A percentile compares a stretch with the other conserved stretches of the same genome.
phyloP scores from a whole-genome alignment of 2,329 filamentous ascomycete genomes.

The Sporothrix mexicana region DNA sequence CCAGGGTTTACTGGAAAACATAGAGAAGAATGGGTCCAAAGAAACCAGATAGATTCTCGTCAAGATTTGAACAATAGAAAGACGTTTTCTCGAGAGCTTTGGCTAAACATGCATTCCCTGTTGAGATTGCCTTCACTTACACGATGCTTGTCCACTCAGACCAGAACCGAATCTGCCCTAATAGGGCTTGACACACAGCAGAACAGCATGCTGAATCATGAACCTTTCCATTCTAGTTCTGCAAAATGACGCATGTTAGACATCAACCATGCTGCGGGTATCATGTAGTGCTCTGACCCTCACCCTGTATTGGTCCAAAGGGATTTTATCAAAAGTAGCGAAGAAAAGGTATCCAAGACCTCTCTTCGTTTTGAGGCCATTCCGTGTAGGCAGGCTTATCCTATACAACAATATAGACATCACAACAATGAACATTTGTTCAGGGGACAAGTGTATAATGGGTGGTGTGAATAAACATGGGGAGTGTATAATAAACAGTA shows the following conservation, averaged over 20 bases:
- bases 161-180: background rate
- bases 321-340: too few relatives aligned
- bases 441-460: background rate
- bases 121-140: background rate
- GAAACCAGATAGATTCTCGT: background rate
- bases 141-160: background rate
- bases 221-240: too few relatives aligned
- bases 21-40: constrained; percentile 8
- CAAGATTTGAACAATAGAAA: background rate
- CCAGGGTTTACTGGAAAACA: too few relatives aligned
- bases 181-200: background rate
- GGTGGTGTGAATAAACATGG: constrained; percentile 1
- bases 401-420: background rate
- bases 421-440: background rate
- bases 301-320: too few relatives aligned
- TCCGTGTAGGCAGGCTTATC: background rate
- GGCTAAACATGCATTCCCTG: background rate
- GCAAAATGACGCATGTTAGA: too few relatives aligned
- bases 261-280: too few relatives aligned
- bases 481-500: background rate
- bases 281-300: too few relatives aligned
- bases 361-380: too few relatives aligned
- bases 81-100: too few relatives aligned
- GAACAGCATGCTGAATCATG: too few relatives aligned
- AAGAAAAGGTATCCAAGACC: too few relatives aligned